These are phyloP conservation scores for Pleurozium schreberi DNA, from an alignment of 225 moss, liverwort and hornwort genomes.

Conservation along the genomic window DNA sequence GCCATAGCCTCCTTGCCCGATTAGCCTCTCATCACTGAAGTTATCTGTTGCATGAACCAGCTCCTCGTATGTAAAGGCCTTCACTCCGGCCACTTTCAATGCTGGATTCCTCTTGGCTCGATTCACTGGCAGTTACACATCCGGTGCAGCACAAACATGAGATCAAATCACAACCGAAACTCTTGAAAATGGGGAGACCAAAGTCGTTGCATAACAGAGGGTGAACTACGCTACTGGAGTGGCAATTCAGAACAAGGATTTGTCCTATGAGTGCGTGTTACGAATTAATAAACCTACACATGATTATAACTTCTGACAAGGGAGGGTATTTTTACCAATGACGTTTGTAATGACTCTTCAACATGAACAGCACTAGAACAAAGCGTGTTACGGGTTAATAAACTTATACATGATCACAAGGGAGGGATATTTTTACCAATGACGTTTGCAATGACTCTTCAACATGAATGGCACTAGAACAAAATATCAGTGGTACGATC, in stretches of 20 bases:
- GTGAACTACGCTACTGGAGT: background rate
- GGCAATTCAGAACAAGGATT: background rate
- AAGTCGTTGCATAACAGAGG: background rate
- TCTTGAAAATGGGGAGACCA: background rate
- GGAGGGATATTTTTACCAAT: background rate
- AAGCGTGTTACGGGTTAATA: too few relatives aligned
- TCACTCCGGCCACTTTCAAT: constrained; percentile 48
- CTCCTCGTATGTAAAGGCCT: constrained; percentile 39
- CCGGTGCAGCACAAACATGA: background rate
- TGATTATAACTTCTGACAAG: background rate
- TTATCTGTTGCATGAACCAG: constrained; percentile 28
- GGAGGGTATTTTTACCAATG: background rate
- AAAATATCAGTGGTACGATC: background rate
- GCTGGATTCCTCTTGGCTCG: constrained; percentile 13
- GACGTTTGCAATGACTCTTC: background rate
- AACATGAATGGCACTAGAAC: background rate
- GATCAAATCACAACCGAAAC: background rate
- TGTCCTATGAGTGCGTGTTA: background rate
- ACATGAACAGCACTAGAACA: background rate
- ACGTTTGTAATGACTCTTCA: background rate
- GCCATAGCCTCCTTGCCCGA: constrained; percentile 63
- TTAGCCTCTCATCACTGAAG: constrained; percentile 20
- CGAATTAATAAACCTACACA: background rate
- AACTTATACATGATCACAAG: background rate
- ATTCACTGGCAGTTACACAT: constrained; percentile 1